These are phyloP conservation scores for Chlorociboria aeruginascens DNA, from an alignment of 495 filamentous ascomycete species.

Conservation along the genomic window DNA sequence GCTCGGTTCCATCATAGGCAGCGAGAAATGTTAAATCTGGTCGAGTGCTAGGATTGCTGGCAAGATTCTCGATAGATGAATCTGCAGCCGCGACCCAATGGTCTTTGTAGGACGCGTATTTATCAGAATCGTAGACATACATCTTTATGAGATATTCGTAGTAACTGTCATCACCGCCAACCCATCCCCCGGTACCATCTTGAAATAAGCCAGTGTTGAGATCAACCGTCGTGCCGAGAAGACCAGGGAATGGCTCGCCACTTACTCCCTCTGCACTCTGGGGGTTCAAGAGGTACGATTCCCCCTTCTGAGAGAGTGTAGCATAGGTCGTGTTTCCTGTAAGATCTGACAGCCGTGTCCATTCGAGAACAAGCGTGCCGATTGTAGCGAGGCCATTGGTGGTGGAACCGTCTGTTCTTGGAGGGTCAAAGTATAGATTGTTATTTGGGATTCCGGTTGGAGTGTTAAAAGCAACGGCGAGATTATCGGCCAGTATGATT, in stretches of 20 bases:
- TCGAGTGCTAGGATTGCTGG: slow-evolving; percentile 54
- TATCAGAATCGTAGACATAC: slow-evolving; percentile 66
- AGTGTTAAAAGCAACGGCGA: slow-evolving; percentile 72
- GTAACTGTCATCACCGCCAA: slow-evolving; percentile 68
- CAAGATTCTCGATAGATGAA: slow-evolving; percentile 59
- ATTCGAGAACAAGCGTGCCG: slow-evolving; percentile 71
- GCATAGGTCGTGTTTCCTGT: slow-evolving; percentile 57
- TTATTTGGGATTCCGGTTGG: slow-evolving; percentile 68
- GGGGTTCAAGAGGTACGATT: slow-evolving; percentile 62
- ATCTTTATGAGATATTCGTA: slow-evolving; percentile 95
- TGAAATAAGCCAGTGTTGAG: slow-evolving; percentile 53
- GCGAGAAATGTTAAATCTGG: slow-evolving; percentile 70
- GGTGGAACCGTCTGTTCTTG: slow-evolving; percentile 26
- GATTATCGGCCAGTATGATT: slow-evolving; percentile 51
- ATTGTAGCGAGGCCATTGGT: slow-evolving; percentile 61
- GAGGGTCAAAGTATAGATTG: slow-evolving; percentile 45
- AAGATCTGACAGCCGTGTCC: slow-evolving; percentile 72
- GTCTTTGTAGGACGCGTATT: slow-evolving; percentile 52
- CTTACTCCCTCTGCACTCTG: slow-evolving; percentile 30
- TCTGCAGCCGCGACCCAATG: slow-evolving; percentile 71
- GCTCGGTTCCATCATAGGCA: slow-evolving; percentile 39
- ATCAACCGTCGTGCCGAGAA: slow-evolving; percentile 59
- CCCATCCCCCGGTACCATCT: slow-evolving; percentile 63
- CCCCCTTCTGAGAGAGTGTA: slow-evolving; percentile 50
- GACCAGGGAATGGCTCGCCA: slow-evolving; percentile 64